phyloP scores from a whole-genome alignment of 1,284 basidiomycete genomes.

The Marasmius fiardii region DNA sequence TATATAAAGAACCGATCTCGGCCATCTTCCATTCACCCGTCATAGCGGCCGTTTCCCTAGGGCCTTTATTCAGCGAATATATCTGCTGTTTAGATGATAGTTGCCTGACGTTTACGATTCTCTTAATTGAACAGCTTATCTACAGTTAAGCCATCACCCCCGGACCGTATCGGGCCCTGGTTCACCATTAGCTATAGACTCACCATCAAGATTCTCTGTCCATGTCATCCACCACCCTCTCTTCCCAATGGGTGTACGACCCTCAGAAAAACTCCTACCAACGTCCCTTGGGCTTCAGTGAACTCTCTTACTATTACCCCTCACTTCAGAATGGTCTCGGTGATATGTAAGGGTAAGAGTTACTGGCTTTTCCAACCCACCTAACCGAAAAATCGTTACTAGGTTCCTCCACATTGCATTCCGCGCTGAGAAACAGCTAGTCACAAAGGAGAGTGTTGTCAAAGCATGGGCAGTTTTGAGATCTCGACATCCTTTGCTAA shows the following conservation, averaged over 20 bases:
- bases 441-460: slow-evolving; percentile 30
- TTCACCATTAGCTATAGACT: no score
- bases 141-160: no score
- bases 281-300: slow-evolving; percentile 25
- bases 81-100: no score
- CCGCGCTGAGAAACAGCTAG: slow-evolving; percentile 24
- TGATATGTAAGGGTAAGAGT: slow-evolving; percentile 30
- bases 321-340: slow-evolving; percentile 24
- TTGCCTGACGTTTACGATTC: no score
- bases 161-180: no score
- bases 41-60: no score
- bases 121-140: no score
- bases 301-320: slow-evolving; percentile 27
- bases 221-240: neutral
- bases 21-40: no score
- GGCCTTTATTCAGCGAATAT: no score
- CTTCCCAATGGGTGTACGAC: neutral
- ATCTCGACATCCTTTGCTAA: slow-evolving; percentile 41
- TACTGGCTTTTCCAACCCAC: neutral
- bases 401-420: slow-evolving; percentile 43
- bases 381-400: neutral
- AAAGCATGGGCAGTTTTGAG: slow-evolving; percentile 42
- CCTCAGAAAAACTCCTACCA: slow-evolving; percentile 12
- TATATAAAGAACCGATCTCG: no score
- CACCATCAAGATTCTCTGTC: neutral